These are phyloP conservation scores for peach (Prunus persica) DNA, from an alignment of 306 rosid genomes.

Conservation along the genomic window Prunus_persica_NCBIv2 NC_034009.1:27986501-27987000, in stretches of 20 bases:
- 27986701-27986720: not conserved
- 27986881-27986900: not conserved
- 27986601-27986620: conserved; percentile 72
- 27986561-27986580: conserved; percentile 91
- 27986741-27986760: conserved; percentile 44
- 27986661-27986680: conserved; percentile 58
- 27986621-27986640: conserved; percentile 82
- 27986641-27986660: conserved; percentile 74
- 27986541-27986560: conserved; percentile 94
- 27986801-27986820: conserved; percentile 68
- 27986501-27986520: not conserved
- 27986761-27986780: conserved; percentile 80
- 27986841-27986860: conserved; percentile 45
- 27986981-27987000: not conserved
- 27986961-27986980: not conserved
- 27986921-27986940: not conserved
- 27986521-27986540: conserved; percentile 13
- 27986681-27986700: conserved; percentile 14
- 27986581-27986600: conserved; percentile 79
- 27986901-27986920: not conserved
- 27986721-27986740: not conserved
- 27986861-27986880: not conserved
- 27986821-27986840: conserved; percentile 76
- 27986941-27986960: not conserved
- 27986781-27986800: conserved; percentile 59